Evolutionary conservation across 768 basidiomycete genomes (phyloP).

Genomic region (Leccinum pellstonianum): DNA sequence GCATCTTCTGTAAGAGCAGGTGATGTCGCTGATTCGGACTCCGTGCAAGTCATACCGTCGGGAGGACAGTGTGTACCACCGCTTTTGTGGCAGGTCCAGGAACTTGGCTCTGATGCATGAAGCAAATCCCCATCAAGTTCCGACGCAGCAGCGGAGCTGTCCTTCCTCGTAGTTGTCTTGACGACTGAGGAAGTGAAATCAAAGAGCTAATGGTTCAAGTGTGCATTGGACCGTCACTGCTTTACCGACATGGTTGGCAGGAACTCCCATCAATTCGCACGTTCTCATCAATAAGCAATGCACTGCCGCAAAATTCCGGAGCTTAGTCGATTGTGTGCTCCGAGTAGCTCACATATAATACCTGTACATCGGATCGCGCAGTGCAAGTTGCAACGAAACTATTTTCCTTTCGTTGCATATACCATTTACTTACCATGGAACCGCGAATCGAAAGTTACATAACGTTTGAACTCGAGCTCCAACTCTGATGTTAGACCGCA

Average conservation of each 20-base stretch:
- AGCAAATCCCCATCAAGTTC: neutral
- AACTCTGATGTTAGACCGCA: no score
- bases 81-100: neutral
- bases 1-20: neutral
- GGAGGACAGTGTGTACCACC: neutral
- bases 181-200: neutral
- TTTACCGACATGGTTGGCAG: neutral
- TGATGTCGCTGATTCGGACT: neutral
- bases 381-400: no score
- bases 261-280: neutral
- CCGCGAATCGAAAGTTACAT: no score
- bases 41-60: neutral
- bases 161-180: neutral
- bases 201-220: neutral
- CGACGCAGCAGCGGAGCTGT: neutral
- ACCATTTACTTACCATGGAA: no score
- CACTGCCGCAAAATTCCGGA: neutral
- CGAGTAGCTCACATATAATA: no score
- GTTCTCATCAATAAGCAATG: neutral
- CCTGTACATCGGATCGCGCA: neutral
- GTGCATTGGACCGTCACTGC: neutral
- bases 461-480: neutral
- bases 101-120: neutral
- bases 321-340: neutral
- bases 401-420: no score